Base-by-base conservation (phyloP, 495 filamentous ascomycete genomes). In the Penicillium alfredii region DNA sequence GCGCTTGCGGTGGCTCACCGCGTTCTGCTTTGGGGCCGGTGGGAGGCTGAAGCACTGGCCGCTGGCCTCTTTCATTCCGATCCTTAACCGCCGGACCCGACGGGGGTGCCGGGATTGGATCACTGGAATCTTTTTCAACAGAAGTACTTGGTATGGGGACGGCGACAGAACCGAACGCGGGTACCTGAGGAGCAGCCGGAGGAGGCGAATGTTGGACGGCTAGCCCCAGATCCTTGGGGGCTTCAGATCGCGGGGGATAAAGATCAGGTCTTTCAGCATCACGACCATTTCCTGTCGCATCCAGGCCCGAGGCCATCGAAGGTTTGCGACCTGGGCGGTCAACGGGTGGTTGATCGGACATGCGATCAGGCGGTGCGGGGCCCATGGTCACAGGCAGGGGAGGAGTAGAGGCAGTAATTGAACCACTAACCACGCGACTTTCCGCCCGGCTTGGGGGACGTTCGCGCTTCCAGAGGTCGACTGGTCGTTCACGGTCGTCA, bases 131-230 rank as follows among this genome's bases (percentile, higher is more conserved):
- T 49, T 70, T 72, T 11, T 53, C 39, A 2, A 39, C 10, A n/a
- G 51, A 43, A 8, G 46, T 26, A 30, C 46, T 49, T 5, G 55
- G 55, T 15, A 61, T 64, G 16, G 52, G 60, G 11, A 58, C 49
- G 14, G 55, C 47, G 1, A 71, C 50, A 8, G 81, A 84, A 8
- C 84, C 84, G 66, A 93, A 90, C 2, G 85, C 82, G 11, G 86
- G 86, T 3, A 89, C 86, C 20, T 85, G 80, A 8, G 86, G 84
- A 23, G 82, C 81, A 31, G 84, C 68, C n/a, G 85, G 84, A 11
- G 86, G 86, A 8, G 86, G 81, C 13, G 84, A 71, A 15, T 64
- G 46, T 40, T 68, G 63, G 34, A 47, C 38, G 35, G 46, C 58
- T 12, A 58, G 49, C 19, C 47, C 57, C 33, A 61, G 51, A 9